A percentile compares a stretch with the other conserved stretches of the same genome.
phyloP scores from a whole-genome alignment of 2,329 filamentous ascomycete species.

The Ceratocystis cubensis region DNA sequence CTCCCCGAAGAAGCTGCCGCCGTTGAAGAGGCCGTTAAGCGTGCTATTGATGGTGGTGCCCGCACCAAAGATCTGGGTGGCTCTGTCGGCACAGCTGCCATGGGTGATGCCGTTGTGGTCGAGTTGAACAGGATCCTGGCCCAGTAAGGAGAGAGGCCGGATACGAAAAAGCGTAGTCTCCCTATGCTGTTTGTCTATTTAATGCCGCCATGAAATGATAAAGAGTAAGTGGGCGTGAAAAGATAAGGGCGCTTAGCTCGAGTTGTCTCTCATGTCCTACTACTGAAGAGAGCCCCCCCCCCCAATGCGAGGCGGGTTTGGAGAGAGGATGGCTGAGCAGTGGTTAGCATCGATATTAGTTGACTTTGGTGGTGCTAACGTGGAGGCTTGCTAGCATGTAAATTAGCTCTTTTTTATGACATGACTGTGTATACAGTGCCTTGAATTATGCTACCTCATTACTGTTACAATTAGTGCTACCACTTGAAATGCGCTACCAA shows the following conservation, averaged over 20 bases:
- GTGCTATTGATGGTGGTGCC: constrained; percentile 65
- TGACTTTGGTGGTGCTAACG: neutral
- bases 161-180: neutral
- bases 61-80: constrained; percentile 81
- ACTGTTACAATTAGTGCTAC: neutral
- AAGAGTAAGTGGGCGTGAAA: neutral
- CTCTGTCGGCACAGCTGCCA: constrained; percentile 55
- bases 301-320: neutral
- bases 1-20: constrained; percentile 63
- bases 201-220: neutral
- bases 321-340: neutral
- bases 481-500: neutral
- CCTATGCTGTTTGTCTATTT: neutral
- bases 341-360: no score
- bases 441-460: neutral
- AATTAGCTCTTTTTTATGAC: neutral
- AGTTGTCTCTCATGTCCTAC: no score
- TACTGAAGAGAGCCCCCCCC: neutral
- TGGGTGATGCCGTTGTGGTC: constrained; percentile 60
- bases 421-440: neutral
- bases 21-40: constrained; percentile 69
- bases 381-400: neutral
- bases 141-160: constrained; percentile 20
- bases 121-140: constrained; percentile 60
- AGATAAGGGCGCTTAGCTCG: neutral